These are phyloP conservation scores for Hyaloscypha bicolor DNA, from an alignment of 495 filamentous ascomycete genomes.

Conservation along the genomic window DNA sequence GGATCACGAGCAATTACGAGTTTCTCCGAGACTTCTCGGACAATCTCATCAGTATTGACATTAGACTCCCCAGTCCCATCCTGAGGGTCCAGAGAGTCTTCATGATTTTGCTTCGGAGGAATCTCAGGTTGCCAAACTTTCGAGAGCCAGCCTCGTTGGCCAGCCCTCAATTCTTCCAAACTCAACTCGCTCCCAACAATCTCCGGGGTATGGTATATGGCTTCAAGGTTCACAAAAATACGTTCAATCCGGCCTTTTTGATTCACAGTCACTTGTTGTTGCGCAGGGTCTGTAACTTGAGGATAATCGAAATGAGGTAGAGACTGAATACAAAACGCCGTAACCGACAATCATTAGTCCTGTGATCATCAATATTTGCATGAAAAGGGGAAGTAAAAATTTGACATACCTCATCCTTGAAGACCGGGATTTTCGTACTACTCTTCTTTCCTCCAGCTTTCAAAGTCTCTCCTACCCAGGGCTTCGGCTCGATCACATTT, in stretches of 20 bases:
- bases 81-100: constrained; percentile 72
- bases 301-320: constrained; percentile 43
- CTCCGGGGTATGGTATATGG: constrained; percentile 76
- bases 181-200: constrained; percentile 72
- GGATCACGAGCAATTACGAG: constrained; percentile 48
- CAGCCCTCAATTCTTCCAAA: constrained; percentile 89
- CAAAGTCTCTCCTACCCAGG: constrained; percentile 90
- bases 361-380: constrained; percentile 84
- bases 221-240: constrained; percentile 82
- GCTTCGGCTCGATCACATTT: constrained; percentile 82
- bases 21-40: constrained; percentile 39
- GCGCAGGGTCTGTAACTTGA: constrained; percentile 47
- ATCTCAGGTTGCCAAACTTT: constrained; percentile 65
- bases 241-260: constrained; percentile 77
- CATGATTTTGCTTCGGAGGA: constrained; percentile 65
- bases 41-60: constrained; percentile 14
- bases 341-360: constrained; percentile 84
- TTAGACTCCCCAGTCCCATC: constrained; percentile 37
- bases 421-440: constrained; percentile 82
- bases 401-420: constrained; percentile 91
- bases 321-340: constrained; percentile 60
- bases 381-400: constrained; percentile 45
- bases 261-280: constrained; percentile 76
- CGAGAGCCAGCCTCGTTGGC: constrained; percentile 74
- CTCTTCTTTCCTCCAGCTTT: constrained; percentile 80